Evolutionary conservation across 148 eudicot species (phyloP), one percentile per base, ranked within the genome.

Genomic region (Euryodendron excelsum): DNA sequence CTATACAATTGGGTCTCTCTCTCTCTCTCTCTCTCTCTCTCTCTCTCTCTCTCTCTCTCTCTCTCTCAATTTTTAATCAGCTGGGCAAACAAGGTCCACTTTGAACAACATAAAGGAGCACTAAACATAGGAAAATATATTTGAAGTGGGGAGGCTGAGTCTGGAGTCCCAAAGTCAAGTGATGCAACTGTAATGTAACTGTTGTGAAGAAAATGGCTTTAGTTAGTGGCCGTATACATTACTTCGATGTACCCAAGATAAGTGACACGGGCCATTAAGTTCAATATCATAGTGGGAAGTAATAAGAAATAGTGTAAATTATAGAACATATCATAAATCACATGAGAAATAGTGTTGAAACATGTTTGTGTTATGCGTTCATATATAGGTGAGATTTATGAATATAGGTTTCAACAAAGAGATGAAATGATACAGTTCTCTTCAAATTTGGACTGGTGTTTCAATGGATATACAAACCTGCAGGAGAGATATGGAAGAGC

Each of bases 131-230:
- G 36, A 76, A 25, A 63, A 44, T 12, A 44, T 12, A 53, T 23
- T 23, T 73, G 61, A 30, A 66, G 31, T 41, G 30, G 63, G 61
- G 59, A 50, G 36, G 73, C 67, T 66, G 80, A 77, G 74, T 68
- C 34, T 56, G 56, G 45, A 44, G 72, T 37, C 34, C 67, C 52
- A 53, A 48, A 53, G 60, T 31, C 55, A 21, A 44, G 17, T 61
- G 36, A 75, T 75, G 58, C 18, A 52, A 76, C 11, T 58, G 39
- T 15, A 3, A 53, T 4, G 28, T 17, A 52, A 41, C 55, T 45
- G 12, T 25, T 23, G 3, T 39, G 27, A 76, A 47, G 30, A 20
- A 48, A 3, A 44, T 47, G 27, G 11, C 63, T 67, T 37, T 67
- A 37, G 14, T 66, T 34, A 28, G 69, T 48, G 72, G 59, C 61